Evolutionary conservation across 257 asterid genomes (phyloP).

Genomic region (Nicotiana benthamiana): DNA sequence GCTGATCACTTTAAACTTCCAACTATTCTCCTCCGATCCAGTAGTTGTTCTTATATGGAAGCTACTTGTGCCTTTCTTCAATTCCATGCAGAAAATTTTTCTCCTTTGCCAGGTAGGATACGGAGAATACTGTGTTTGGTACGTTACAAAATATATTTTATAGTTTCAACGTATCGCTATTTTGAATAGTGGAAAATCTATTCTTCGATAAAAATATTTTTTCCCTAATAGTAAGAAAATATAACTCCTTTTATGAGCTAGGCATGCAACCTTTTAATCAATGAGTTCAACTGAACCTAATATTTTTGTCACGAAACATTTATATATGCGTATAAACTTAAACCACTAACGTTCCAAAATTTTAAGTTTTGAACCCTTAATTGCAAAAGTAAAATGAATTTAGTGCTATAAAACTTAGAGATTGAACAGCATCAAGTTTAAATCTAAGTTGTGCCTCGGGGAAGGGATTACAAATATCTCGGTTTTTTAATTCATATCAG

Average conservation of each 20-base stretch:
- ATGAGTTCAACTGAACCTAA: background rate
- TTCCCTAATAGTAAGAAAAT: no score
- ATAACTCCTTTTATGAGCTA: no score
- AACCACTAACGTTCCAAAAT: no score
- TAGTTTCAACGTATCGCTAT: background rate
- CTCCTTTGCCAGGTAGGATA: constrained; percentile 22
- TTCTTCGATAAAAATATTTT: background rate
- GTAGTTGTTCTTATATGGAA: constrained; percentile 10
- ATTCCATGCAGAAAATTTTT: constrained; percentile 8
- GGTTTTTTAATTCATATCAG: background rate
- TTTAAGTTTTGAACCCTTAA: no score
- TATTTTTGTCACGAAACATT: no score
- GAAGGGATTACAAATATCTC: background rate
- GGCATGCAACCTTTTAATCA: no score
- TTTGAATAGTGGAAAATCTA: background rate
- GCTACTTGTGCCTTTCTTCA: constrained; percentile 6
- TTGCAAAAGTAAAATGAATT: no score
- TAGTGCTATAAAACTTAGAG: no score
- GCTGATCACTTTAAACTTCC: constrained; percentile 16
- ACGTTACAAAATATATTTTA: background rate
- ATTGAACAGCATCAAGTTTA: no score
- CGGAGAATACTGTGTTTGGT: background rate
- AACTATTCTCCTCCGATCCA: constrained; percentile 13
- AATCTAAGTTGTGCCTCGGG: no score
- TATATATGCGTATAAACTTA: no score